Evolutionary conservation across 2,329 filamentous ascomycete genomes (phyloP).

Genomic region (Parascedosporium putredinis): DNA sequence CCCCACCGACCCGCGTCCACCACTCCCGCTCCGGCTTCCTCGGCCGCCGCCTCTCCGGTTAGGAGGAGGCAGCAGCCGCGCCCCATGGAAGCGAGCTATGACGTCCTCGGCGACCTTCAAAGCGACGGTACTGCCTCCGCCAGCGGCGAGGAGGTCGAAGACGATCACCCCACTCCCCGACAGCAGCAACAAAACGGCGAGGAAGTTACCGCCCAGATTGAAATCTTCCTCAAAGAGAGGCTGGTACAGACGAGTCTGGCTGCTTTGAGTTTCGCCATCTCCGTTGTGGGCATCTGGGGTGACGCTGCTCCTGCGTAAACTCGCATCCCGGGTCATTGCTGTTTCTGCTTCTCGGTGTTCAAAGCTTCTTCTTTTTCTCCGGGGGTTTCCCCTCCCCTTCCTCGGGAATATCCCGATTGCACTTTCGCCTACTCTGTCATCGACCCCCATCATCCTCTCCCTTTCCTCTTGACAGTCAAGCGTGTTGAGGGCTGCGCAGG

Average conservation of each 20-base stretch:
- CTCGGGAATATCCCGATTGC: no score
- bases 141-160: conserved; percentile 40
- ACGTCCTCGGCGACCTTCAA: conserved; percentile 49
- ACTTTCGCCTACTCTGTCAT: no score
- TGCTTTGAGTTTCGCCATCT: conserved; percentile 48
- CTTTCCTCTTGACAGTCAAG: no score
- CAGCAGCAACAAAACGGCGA: conserved; percentile 47
- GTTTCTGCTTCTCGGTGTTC: no score
- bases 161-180: conserved; percentile 15
- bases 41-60: conserved; percentile 17
- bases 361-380: no score
- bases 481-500: neutral
- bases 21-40: conserved; percentile 13
- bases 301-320: conserved; percentile 36
- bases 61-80: conserved; percentile 19
- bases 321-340: no score
- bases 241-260: conserved; percentile 42
- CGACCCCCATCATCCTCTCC: no score
- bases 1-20: conserved; percentile 14
- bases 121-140: conserved; percentile 30
- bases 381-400: no score
- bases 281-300: conserved; percentile 56
- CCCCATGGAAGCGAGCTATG: conserved; percentile 60
- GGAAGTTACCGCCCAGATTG: conserved; percentile 46
- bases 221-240: conserved; percentile 44